Evolutionary conservation across 2,329 filamentous ascomycete genomes (phyloP).

Genomic region (Alternaria conjuncta): DNA sequence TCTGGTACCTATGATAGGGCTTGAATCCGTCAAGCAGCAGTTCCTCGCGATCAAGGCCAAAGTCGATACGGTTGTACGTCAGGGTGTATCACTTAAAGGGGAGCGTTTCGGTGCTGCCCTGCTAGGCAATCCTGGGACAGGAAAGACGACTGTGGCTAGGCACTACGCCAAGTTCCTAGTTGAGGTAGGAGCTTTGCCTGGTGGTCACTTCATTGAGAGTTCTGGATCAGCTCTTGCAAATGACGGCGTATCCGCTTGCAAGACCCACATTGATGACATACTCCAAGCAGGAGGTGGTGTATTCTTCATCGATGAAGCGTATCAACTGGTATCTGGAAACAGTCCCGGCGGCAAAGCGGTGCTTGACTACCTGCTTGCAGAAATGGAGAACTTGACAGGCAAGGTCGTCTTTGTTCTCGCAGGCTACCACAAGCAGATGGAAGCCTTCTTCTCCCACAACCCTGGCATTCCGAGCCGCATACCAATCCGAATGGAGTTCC

Average conservation of each 20-base stretch:
- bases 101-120: conserved; percentile 70
- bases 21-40: conserved; percentile 71
- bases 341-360: conserved; percentile 66
- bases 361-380: conserved; percentile 73
- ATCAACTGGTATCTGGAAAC: conserved; percentile 70
- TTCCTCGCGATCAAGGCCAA: conserved; percentile 69
- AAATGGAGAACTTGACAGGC: conserved; percentile 74
- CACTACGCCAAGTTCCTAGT: conserved; percentile 71
- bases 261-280: conserved; percentile 64
- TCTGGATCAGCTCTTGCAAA: conserved; percentile 71
- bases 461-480: conserved; percentile 74
- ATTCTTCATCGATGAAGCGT: conserved; percentile 80
- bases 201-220: conserved; percentile 67
- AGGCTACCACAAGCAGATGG: conserved; percentile 77
- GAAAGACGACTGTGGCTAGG: conserved; percentile 78
- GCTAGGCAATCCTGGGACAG: conserved; percentile 77
- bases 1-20: conserved; percentile 70
- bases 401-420: conserved; percentile 76
- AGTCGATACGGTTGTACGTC: conserved; percentile 66
- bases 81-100: conserved; percentile 60
- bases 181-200: conserved; percentile 67
- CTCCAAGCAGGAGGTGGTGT: conserved; percentile 68
- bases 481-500: conserved; percentile 69
- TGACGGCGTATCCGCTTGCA: conserved; percentile 64
- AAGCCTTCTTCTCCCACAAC: conserved; percentile 77